Conservation (phyloP, 1,284 basidiomycete species). For the Boletus calvinii region DNA sequence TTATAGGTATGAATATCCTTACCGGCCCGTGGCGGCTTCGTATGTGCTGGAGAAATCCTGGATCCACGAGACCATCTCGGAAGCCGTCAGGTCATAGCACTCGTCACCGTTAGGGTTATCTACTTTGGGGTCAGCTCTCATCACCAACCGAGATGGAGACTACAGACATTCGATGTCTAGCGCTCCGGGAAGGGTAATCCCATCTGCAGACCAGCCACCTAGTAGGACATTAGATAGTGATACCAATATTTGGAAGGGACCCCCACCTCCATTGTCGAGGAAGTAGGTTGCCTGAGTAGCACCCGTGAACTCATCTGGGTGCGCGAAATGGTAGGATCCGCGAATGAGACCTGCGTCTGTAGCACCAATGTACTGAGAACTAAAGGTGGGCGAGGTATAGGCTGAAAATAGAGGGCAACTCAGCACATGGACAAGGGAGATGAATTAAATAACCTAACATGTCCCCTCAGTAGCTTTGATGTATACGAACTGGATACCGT, state of each 20-base stretch:
- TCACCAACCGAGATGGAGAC: background rate
- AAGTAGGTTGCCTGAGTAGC: slow-evolving; percentile 54
- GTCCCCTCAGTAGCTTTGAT: slow-evolving; percentile 73
- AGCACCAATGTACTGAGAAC: slow-evolving; percentile 45
- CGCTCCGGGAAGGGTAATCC: slow-evolving; percentile 63
- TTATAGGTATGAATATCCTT: slow-evolving; percentile 8
- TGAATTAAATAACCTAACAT: slow-evolving; percentile 31
- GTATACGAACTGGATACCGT: slow-evolving; percentile 59
- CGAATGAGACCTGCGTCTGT: slow-evolving; percentile 49
- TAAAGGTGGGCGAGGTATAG: slow-evolving; percentile 39
- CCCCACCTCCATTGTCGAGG: slow-evolving; percentile 55
- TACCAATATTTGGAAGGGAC: background rate
- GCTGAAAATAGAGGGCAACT: slow-evolving; percentile 18
- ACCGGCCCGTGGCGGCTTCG: slow-evolving; percentile 48
- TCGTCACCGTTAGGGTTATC: slow-evolving; percentile 48
- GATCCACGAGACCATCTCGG: slow-evolving; percentile 64
- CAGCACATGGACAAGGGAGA: background rate
- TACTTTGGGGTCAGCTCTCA: slow-evolving; percentile 20
- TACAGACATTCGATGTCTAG: slow-evolving; percentile 60
- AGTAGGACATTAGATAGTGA: slow-evolving; percentile 4
- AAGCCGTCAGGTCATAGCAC: slow-evolving; percentile 56
- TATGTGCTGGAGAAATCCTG: slow-evolving; percentile 63
- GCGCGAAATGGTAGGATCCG: slow-evolving; percentile 56
- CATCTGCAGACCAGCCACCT: slow-evolving; percentile 60
- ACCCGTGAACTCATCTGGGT: slow-evolving; percentile 40